A percentile compares a stretch with the other conserved stretches of the same genome.
These are phyloP conservation scores for Fusarium robinianum DNA, from an alignment of 2,329 filamentous ascomycete species.

Conservation along the genomic window DNA sequence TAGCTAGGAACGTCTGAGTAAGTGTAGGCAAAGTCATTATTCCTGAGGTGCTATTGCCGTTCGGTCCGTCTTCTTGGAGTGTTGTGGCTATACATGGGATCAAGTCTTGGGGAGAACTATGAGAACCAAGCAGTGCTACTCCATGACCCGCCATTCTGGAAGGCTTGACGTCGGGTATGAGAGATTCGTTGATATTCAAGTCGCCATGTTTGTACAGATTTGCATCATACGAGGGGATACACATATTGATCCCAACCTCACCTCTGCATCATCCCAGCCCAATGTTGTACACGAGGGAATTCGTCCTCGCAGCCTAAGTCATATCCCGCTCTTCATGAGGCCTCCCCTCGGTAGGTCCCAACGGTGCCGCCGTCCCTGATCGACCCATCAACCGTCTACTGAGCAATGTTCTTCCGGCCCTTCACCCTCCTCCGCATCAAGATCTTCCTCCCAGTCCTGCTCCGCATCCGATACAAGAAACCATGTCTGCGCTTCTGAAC, in stretches of 20 bases:
- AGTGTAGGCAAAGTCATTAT: too few relatives aligned
- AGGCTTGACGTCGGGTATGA: conserved; percentile 14
- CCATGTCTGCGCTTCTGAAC: conserved; percentile 64
- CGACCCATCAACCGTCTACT: conserved; percentile 14
- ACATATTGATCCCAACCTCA: conserved; percentile 9
- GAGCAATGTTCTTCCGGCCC: conserved; percentile 50
- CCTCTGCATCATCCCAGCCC: conserved; percentile 18
- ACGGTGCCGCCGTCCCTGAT: neutral
- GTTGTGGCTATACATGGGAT: too few relatives aligned
- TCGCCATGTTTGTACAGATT: conserved; percentile 30
- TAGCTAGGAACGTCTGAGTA: too few relatives aligned
- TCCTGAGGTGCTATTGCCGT: too few relatives aligned
- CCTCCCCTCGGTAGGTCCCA: conserved; percentile 2
- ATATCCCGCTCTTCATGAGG: neutral
- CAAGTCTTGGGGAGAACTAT: too few relatives aligned
- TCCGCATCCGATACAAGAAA: conserved; percentile 57
- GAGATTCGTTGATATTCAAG: conserved; percentile 13
- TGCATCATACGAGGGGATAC: conserved; percentile 23
- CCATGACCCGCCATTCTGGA: too few relatives aligned
- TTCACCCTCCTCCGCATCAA: conserved; percentile 57
- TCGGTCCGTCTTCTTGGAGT: too few relatives aligned
- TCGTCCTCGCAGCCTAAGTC: conserved; percentile 4
- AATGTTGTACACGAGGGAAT: conserved; percentile 32
- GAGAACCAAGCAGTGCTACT: too few relatives aligned
- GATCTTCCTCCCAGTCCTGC: conserved; percentile 57